Base-by-base conservation (phyloP, 108 stramenopile genomes). In the Pseudonitzschia pungens region DNA sequence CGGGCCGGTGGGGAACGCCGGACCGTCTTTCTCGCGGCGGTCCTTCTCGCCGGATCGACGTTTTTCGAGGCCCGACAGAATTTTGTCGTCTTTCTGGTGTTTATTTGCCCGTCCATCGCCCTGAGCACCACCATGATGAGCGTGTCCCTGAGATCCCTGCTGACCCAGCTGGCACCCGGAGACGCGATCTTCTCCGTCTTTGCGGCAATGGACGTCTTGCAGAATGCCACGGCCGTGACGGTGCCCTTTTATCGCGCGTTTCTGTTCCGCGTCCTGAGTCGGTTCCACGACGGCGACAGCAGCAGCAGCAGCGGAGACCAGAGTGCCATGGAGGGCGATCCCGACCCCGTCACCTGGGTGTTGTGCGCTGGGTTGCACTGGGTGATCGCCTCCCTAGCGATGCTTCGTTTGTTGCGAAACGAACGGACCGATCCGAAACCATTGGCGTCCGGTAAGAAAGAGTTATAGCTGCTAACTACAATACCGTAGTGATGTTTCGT, bases 191-290 rank as follows among this genome's bases (percentile, higher is more conserved):
- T 89, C 45, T 92, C 91, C 26, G 84, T 92, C 0, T 77, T 92
- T 68, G 91, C 91, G 20, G 91, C 86, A 36, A 52, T 92, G 51
- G 91, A 92, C 74, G 86, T 89, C 2, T 68, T 92, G 59, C 84
- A 83, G 73, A 92, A 92, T 72, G 86, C 83, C 0, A 79, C 86
- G 8, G 80, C 87, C 2, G 87, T 92, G 4, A 80, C 89, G 15
- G 91, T 92, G 28, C 91, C 91, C 0, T 92, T 92, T 59, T 92
- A 92, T 77, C 74, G 91, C 53, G 88, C 91, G 8, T 33, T 85
- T 65, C 60, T 92, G 27, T 89, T 92, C 71, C 70, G 65, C 11
- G 22, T 84, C 11, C 43, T 86, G 62, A 43, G 20, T 5, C n/a
- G 54, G 16, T 26, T 26, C 24, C 21, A 24, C 9, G 9, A 55